phyloP scores from a whole-genome alignment of 2,329 filamentous ascomycete species.

The Beauveria sp. region DNA sequence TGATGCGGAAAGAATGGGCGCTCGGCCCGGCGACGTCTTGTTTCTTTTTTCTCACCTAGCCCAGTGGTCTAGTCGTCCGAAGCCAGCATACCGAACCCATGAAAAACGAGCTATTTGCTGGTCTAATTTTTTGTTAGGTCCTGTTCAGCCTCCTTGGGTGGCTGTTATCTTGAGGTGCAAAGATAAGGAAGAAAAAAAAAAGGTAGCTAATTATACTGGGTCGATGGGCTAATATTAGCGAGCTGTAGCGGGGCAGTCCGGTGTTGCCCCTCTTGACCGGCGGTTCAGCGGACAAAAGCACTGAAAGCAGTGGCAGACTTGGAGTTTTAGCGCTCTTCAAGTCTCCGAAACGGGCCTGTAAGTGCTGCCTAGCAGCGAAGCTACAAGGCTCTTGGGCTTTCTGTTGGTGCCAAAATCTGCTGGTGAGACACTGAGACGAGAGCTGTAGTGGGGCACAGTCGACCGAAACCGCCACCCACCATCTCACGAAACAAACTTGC shows the following conservation, averaged over 20 bases:
- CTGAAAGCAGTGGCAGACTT: background rate
- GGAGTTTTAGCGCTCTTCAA: background rate
- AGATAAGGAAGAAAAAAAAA: background rate
- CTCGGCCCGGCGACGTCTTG: background rate
- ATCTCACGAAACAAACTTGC: slow-evolving; percentile 6
- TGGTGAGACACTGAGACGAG: background rate
- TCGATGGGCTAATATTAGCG: slow-evolving; percentile 3
- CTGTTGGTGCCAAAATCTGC: background rate
- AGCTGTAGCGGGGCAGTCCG: background rate
- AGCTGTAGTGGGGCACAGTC: background rate
- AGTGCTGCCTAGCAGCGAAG: background rate
- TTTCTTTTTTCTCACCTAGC: background rate
- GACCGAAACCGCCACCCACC: slow-evolving; percentile 7
- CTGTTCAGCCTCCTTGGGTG: background rate
- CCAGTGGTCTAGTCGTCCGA: background rate
- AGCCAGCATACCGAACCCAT: slow-evolving; percentile 4
- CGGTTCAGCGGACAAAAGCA: background rate
- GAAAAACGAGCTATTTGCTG: background rate
- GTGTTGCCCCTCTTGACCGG: background rate
- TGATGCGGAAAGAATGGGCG: background rate
- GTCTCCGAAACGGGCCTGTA: background rate
- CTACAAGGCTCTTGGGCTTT: background rate
- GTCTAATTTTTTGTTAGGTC: background rate
- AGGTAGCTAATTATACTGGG: background rate
- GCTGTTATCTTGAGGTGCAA: background rate